phyloP scores from a whole-genome alignment of 495 filamentous ascomycete genomes.

The Podospora tetraspora region DNA sequence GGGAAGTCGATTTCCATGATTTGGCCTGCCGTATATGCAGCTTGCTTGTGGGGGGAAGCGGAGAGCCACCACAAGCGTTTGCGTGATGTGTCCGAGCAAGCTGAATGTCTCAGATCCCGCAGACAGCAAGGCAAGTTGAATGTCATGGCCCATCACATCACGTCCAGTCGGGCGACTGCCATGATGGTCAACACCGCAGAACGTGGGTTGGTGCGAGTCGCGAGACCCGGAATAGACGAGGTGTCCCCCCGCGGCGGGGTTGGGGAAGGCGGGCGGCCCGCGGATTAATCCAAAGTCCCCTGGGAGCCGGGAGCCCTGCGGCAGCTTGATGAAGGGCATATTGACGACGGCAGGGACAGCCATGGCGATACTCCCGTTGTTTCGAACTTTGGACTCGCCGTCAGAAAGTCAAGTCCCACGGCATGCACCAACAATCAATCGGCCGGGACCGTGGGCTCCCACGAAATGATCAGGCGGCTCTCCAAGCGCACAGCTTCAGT shows the following conservation, averaged over 20 bases:
- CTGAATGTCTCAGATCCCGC: constrained; percentile 4
- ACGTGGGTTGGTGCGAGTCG: background rate
- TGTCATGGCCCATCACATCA: background rate
- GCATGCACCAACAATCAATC: constrained; percentile 22
- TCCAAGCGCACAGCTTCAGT: constrained; percentile 13
- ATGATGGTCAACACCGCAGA: background rate
- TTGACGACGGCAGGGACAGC: constrained; percentile 17
- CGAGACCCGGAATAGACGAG: background rate
- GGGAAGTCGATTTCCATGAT: background rate
- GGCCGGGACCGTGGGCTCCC: constrained; percentile 2
- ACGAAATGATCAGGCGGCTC: constrained; percentile 15
- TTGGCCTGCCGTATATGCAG: background rate
- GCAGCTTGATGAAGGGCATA: constrained; percentile 24
- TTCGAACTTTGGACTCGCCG: constrained; percentile 7
- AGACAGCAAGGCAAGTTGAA: background rate
- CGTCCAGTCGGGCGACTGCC: background rate
- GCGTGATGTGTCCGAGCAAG: background rate
- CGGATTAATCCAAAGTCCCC: constrained; percentile 15
- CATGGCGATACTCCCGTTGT: background rate
- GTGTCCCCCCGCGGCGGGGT: constrained; percentile 5
- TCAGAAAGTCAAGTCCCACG: constrained; percentile 20
- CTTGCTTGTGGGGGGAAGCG: background rate
- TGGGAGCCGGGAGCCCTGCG: constrained; percentile 5
- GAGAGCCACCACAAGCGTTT: background rate
- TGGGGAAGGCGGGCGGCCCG: constrained; percentile 14